Percentiles rank a stretch among this genome's conserved stretches.
Evolutionary conservation across 2,329 filamentous ascomycete genomes (phyloP).

Genomic region (Botrytis elliptica): DNA sequence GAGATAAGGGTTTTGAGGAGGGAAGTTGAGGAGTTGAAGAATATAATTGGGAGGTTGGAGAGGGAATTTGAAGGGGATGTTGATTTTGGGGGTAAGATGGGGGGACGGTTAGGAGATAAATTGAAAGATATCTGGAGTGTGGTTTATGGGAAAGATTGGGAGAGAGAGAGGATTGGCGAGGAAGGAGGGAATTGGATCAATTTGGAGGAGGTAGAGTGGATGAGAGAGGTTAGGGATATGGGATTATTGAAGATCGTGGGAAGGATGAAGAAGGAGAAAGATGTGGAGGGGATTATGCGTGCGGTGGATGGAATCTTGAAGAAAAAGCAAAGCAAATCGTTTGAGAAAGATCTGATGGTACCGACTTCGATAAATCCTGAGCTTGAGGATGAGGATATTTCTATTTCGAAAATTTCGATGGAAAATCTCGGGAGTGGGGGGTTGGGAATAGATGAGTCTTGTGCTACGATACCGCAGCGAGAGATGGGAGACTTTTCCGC

Average conservation of each 20-base stretch:
- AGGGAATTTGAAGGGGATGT: background rate
- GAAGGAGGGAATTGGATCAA: background rate
- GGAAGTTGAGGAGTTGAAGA: background rate
- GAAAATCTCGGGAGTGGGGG: no score
- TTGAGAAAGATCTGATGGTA: background rate
- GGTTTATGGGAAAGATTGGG: slow-evolving; percentile 5
- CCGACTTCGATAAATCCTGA: background rate
- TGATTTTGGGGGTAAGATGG: fast-evolving
- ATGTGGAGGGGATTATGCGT: background rate
- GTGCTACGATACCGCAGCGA: no score
- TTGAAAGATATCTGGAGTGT: background rate
- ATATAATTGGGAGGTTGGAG: background rate
- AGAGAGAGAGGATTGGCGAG: background rate
- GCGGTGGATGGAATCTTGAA: background rate
- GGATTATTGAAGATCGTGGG: background rate
- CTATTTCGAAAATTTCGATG: background rate
- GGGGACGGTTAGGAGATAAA: background rate
- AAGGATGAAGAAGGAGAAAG: background rate
- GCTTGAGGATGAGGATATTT: background rate
- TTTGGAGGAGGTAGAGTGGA: background rate
- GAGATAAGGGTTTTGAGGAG: background rate
- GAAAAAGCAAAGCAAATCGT: background rate
- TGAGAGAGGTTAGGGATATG: background rate
- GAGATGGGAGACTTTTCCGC: no score
- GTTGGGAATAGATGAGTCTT: background rate